phyloP scores from a whole-genome alignment of 1,284 basidiomycete genomes.

The Apiotrichum gamsii region DNA sequence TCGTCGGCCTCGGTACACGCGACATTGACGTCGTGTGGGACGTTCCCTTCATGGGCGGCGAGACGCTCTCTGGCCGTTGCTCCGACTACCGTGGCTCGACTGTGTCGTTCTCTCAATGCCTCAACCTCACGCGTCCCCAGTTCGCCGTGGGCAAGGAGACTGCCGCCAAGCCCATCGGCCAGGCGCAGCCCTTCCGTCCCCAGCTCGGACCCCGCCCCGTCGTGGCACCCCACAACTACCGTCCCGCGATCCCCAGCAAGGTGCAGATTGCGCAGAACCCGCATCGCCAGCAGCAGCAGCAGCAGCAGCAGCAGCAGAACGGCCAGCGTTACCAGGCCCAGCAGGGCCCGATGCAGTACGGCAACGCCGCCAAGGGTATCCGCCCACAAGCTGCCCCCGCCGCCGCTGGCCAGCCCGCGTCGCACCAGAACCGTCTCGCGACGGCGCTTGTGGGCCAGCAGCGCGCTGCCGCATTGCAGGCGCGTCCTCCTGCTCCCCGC shows the following conservation, averaged over 20 bases:
- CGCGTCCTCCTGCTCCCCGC: conserved; percentile 5
- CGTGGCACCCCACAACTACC: conserved; percentile 59
- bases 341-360: conserved; percentile 30
- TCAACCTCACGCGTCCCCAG: conserved; percentile 77
- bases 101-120: conserved; percentile 72
- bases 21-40: conserved; percentile 98
- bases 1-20: conserved; percentile 77
- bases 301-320: conserved; percentile 54
- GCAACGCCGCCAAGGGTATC: conserved; percentile 42
- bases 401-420: conserved; percentile 1
- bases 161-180: conserved; percentile 40
- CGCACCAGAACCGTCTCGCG: conserved; percentile 32
- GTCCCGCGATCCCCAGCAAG: conserved; percentile 48
- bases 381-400: conserved; percentile 11
- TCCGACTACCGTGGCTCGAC: conserved; percentile 82
- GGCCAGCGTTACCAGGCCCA: conserved; percentile 11
- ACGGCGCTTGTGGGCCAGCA: conserved; percentile 22
- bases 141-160: conserved; percentile 59
- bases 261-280: conserved; percentile 61
- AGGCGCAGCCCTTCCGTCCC: conserved; percentile 56
- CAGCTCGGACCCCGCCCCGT: conserved; percentile 61
- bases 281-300: conserved; percentile 16
- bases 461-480: conserved; percentile 7
- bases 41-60: conserved; percentile 86
- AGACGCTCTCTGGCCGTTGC: conserved; percentile 81